phyloP scores from a whole-genome alignment of 805 yeast species.

The Sungouiella blattae region DNA sequence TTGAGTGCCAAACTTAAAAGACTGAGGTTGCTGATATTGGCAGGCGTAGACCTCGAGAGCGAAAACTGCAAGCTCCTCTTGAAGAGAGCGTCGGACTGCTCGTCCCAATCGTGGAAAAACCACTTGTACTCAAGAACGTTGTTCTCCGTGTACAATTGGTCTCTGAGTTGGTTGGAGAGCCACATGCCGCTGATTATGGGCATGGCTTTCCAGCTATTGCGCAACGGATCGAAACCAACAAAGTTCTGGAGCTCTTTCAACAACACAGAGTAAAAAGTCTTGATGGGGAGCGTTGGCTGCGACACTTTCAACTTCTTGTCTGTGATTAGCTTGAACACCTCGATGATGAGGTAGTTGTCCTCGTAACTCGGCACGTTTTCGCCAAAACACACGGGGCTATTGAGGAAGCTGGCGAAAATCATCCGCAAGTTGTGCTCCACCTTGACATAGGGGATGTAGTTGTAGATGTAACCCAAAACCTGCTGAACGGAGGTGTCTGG shows the following conservation, averaged over 20 bases:
- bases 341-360: constrained; percentile 39
- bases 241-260: constrained; percentile 32
- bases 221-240: constrained; percentile 23
- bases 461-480: constrained; percentile 45
- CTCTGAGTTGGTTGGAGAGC: constrained; percentile 33
- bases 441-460: constrained; percentile 50
- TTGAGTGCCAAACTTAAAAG: constrained; percentile 34
- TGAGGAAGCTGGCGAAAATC: constrained; percentile 42
- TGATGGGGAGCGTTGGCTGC: constrained; percentile 45
- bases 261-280: constrained; percentile 39
- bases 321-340: constrained; percentile 44
- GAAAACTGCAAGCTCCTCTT: constrained; percentile 22
- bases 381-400: constrained; percentile 35
- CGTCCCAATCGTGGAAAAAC: constrained; percentile 37
- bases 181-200: constrained; percentile 47
- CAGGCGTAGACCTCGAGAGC: constrained; percentile 17
- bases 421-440: constrained; percentile 44
- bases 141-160: constrained; percentile 27
- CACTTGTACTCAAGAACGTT: constrained; percentile 24
- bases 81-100: constrained; percentile 25
- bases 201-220: constrained; percentile 43
- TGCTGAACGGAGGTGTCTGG: constrained; percentile 26
- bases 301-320: constrained; percentile 46
- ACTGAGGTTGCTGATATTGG: constrained; percentile 25
- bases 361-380: constrained; percentile 19